phyloP scores from a whole-genome alignment of 1,284 basidiomycete genomes.

The Exobasidium rhododendri region DNA sequence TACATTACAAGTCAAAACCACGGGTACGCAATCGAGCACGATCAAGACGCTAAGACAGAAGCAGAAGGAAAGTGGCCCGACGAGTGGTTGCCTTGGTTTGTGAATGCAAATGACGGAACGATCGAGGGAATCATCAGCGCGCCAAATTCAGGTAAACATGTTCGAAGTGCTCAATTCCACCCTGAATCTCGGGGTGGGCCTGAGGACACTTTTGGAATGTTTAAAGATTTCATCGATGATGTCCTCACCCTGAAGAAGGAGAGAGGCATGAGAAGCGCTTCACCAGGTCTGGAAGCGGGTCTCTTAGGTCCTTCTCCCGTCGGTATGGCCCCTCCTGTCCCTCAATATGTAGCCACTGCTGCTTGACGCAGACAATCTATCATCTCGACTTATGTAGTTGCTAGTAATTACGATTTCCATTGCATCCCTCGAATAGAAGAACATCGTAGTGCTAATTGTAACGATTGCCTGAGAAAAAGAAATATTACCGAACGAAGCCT shows the following conservation, averaged over 20 bases:
- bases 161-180: constrained; percentile 54
- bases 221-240: constrained; percentile 51
- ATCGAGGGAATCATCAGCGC: constrained; percentile 47
- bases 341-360: not conserved
- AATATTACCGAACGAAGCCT: no score
- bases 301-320: constrained; percentile 1
- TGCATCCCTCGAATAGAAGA: no score
- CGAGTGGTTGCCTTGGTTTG: constrained; percentile 52
- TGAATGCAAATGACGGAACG: constrained; percentile 53
- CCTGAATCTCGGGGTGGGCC: constrained; percentile 53
- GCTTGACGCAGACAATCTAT: constrained; percentile 2
- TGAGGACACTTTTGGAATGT: constrained; percentile 51
- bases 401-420: no score
- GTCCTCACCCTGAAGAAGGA: constrained; percentile 36
- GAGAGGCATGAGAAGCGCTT: not conserved
- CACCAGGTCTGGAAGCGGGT: constrained; percentile 12
- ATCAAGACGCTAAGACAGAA: constrained; percentile 21
- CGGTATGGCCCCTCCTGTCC: constrained; percentile 5
- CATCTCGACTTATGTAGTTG: no score
- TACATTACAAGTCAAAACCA: constrained; percentile 79
- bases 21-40: constrained; percentile 51
- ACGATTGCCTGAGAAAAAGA: no score
- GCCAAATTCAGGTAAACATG: constrained; percentile 27
- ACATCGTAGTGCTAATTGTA: no score
- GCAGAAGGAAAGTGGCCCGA: constrained; percentile 49